Conservation (phyloP, 75 land plant genomes). For the Pinus albicaulis region DNA sequence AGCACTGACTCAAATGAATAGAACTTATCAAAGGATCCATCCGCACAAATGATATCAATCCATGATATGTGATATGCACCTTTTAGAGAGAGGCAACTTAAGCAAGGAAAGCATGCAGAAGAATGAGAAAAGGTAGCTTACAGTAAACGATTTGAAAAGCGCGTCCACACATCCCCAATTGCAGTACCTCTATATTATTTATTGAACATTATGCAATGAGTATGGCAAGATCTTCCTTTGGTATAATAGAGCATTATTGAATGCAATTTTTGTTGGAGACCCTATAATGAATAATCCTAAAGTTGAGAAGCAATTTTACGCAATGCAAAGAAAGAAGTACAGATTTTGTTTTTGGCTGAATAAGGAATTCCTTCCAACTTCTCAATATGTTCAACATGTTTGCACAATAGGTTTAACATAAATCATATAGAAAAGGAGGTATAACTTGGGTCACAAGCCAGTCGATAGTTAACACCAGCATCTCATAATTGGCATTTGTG, state of each 20-base stretch:
- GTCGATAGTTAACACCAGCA: too few species aligned
- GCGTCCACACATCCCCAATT: slow-evolving; percentile 67
- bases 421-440: slow-evolving; percentile 36
- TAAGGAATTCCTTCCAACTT: slow-evolving; percentile 55
- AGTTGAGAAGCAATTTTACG: slow-evolving; percentile 41
- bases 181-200: slow-evolving; percentile 51
- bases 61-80: slow-evolving; percentile 67
- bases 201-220: slow-evolving; percentile 27
- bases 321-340: slow-evolving; percentile 37
- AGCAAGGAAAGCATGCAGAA: slow-evolving; percentile 20
- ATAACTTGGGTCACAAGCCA: neutral
- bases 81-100: slow-evolving; percentile 38
- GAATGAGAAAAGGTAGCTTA: slow-evolving; percentile 26
- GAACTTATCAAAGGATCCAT: slow-evolving; percentile 45
- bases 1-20: slow-evolving; percentile 53
- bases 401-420: slow-evolving; percentile 35
- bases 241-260: slow-evolving; percentile 55
- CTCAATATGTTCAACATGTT: slow-evolving; percentile 51
- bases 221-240: slow-evolving; percentile 41
- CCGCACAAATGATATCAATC: slow-evolving; percentile 35
- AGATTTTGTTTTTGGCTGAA: slow-evolving; percentile 21
- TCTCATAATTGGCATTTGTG: too few species aligned
- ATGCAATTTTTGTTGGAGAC: slow-evolving; percentile 44
- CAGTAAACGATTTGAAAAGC: slow-evolving; percentile 45
- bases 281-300: slow-evolving; percentile 37